Conservation (phyloP, 768 basidiomycete species). For the Tricholoma saponaceum region DNA sequence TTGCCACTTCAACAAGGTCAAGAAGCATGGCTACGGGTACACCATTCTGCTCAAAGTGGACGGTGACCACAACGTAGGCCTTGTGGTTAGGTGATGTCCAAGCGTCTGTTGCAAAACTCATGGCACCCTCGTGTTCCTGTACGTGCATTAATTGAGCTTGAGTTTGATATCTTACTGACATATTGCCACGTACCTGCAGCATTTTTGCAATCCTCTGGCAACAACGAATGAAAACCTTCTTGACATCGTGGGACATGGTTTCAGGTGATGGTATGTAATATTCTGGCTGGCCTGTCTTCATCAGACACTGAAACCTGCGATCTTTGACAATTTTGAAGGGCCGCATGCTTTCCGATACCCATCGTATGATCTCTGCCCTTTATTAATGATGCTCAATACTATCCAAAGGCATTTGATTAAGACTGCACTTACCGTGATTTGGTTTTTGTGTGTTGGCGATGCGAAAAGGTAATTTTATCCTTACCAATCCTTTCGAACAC, state of each 20-base stretch:
- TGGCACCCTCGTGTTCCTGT: slow-evolving; percentile 23
- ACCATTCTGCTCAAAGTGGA: slow-evolving; percentile 25
- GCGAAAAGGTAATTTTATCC: slow-evolving; percentile 21
- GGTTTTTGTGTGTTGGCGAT: slow-evolving; percentile 17
- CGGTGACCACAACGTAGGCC: slow-evolving; percentile 22
- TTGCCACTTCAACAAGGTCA: slow-evolving; percentile 33
- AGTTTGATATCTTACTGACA: too few species aligned
- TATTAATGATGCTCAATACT: not conserved
- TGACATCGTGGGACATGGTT: slow-evolving; percentile 25
- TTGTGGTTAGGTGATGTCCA: slow-evolving; percentile 33
- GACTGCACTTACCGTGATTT: slow-evolving; percentile 13
- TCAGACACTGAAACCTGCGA: slow-evolving; percentile 20
- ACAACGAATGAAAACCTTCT: slow-evolving; percentile 18
- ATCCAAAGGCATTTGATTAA: not conserved
- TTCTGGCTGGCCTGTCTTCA: slow-evolving; percentile 26
- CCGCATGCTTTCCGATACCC: slow-evolving; percentile 8
- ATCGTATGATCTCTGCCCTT: slow-evolving; percentile 25
- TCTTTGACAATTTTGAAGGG: slow-evolving; percentile 30
- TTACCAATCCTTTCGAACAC: slow-evolving; percentile 21
- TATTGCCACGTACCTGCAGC: slow-evolving; percentile 23
- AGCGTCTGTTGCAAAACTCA: slow-evolving; percentile 29
- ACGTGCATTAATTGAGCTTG: not conserved
- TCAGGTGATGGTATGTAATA: slow-evolving; percentile 26
- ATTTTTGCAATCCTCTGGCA: slow-evolving; percentile 22
- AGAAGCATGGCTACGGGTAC: slow-evolving; percentile 19